Base-by-base conservation (phyloP, 306 rosid species). In the Citrullus mucosospermus region DNA sequence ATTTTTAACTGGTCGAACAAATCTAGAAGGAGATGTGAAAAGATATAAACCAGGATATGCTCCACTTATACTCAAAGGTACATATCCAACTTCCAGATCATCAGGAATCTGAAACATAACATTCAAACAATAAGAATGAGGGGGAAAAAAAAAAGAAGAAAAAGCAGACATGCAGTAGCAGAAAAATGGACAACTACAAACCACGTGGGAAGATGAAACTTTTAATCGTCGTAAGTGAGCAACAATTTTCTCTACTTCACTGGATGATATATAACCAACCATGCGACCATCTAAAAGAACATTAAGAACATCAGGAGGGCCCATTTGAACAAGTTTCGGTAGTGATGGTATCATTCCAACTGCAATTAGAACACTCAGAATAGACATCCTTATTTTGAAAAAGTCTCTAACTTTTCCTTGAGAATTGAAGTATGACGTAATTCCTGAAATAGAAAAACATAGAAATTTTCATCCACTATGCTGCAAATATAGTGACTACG, bases 41-140 rank as follows among this genome's bases (percentile, higher is more conserved):
- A 95, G 90, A 81, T 85, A 95, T 51, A 95, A 85, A 84, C 97
- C 98, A 74, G 98, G 98, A 88, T 91, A 95, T 70, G 97, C 89
- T 77, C 98, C 96, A 51, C 93, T 90, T 78, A 88, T 78, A 83
- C 97, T 95, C 87, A 95, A 80, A 41, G 98, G 98, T 83, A 95
- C 85, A 81, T 92, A 91, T 73, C 98, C 98, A 53, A 95, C 97
- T 88, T 95, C 98, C 77, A 95, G 82, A 83, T 95, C 97, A 65
- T 75, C 84, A 53, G 98, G 93, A 86, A 95, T 88, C 98, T 95
- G 95, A 80, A 80, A 67, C 51, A 62, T 76, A 79, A 72, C 41
- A 78, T 13, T 43, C 75, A 63, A 70, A 60, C 66, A 75, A 76
- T 68, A 84, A 75, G 16, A 54, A 83, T 78, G 79, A 81, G 28